Base-by-base conservation (phyloP, 2,329 filamentous ascomycete genomes). In the Arthrocladium fulminans region DNA sequence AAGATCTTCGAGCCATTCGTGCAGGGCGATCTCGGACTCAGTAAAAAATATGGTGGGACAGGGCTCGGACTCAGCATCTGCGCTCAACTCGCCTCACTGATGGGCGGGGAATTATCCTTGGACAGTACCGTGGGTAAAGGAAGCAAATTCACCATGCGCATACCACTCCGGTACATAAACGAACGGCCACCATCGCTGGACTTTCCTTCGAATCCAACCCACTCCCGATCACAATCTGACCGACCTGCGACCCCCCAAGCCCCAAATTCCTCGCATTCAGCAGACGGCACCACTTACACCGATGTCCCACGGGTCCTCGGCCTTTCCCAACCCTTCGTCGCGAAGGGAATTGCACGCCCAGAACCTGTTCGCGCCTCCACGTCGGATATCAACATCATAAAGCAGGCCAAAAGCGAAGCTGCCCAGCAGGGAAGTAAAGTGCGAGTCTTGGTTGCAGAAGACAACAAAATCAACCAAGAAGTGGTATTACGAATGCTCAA, bases 1-100 rank as follows among this genome's bases (percentile, higher is more conserved):
- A 83, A 83, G 56, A 87, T 96, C 8, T 96, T 96, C 62, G 89
- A 95, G 63, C 89, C 89, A 0, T 96, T 96, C 61, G 86, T 95
- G 0, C 89, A 96, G 65, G 89, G 86, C n/a, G 88, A 95, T 61
- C 70, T 92, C 1, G 86, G 88, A 1, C 69, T 96, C 13, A 94
- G 85, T 69, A 94, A 88, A 65, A 92, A 92, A 60, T 94, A 83
- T 61, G 88, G 88, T 15, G 89, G 89, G 13, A 95, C 89, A 1
- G 89, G 89, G 3, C 71, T 95, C 1, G 89, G 89, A 1, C 66
- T 96, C 47, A 90, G 85, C 60, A 96, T 96, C 59, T 94, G 88
- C 66, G 83, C 86, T 17, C 89, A 96, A 63, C 71, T 96, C 30
- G 86, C 88, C 2, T 79, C 73, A 13, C 69, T 95, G 13, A 94